Base-by-base conservation (phyloP, 208 protist species). In the Trypanosoma brucei region DNA sequence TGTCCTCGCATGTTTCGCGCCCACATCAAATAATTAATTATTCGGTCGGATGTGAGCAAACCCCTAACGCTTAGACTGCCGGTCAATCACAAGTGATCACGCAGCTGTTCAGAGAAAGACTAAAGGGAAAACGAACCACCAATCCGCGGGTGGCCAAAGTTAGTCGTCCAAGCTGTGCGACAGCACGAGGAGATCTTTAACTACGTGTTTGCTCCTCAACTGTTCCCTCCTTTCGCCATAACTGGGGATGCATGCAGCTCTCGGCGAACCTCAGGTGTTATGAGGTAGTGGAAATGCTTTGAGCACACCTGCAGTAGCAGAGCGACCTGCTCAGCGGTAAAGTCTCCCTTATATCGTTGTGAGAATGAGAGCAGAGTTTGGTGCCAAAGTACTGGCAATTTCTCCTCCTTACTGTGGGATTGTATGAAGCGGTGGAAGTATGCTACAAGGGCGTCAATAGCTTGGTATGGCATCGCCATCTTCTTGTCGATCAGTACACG, bases 401-500 rank as follows among this genome's bases (percentile, higher is more conserved):
- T 62, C 55, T 92, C 75, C 57, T 91, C 83, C 65, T 81, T 84
- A 45, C 68, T 69, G 71, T 87, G 89, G 1, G 66, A 97, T 60
- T 72, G 66, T 40, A 83, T 52, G 74, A 99, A 98, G 36, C 79
- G 66, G 52, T 97, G 66, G 62, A 99, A 99, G 78, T 99, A 96
- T 31, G 79, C 75, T n/a, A 98, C 95, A 0, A 99, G 73, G 5
- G 88, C 76, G 55, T 98, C 93, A 37, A 99, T 89, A 11, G 97
- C 96, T 68, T 97, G 82, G 52, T 93, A 93, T 13, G 98, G 97
- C 50, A 99, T 81, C 35, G 92, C 86, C 83, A 99, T 99, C 81
- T 98, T 98, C 79, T 99, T 99, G 57, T 99, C 97, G 14, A 99
- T 83, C 3, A 99, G 76, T 14, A 97, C 82, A 35, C 97, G 88